Percentiles rank a stretch among this genome's conserved stretches.
These are phyloP conservation scores for Heritiera fomes DNA, from an alignment of 345 rosid species.

Conservation along the genomic window DNA sequence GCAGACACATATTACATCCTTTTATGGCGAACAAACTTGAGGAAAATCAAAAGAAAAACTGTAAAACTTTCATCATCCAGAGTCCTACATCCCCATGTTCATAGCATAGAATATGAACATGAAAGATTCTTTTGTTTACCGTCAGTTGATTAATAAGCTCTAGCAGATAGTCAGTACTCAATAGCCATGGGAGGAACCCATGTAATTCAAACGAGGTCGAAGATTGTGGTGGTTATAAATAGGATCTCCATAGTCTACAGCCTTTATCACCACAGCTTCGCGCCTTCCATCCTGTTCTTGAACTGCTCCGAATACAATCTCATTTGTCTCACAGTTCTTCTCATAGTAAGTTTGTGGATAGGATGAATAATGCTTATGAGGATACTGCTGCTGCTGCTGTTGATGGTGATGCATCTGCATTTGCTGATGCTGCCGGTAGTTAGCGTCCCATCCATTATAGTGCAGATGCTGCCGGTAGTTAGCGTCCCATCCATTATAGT, in stretches of 20 bases:
- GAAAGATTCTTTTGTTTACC: constrained; percentile 9
- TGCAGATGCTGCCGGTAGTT: constrained; percentile 49
- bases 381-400: constrained; percentile 45
- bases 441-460: no score
- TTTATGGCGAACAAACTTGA: constrained; percentile 10
- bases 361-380: constrained; percentile 44
- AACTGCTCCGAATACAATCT: constrained; percentile 90
- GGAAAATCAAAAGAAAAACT: neutral
- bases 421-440: constrained; percentile 47
- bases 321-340: constrained; percentile 72
- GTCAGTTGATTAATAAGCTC: neutral
- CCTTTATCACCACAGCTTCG: constrained; percentile 89
- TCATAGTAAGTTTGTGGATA: constrained; percentile 62
- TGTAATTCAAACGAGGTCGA: constrained; percentile 65
- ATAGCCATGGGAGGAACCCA: constrained; percentile 46
- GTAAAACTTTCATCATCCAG: constrained; percentile 20
- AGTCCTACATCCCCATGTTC: constrained; percentile 18
- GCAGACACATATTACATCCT: constrained; percentile 12
- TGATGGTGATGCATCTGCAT: constrained; percentile 38
- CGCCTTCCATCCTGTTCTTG: constrained; percentile 85
- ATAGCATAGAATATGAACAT: constrained; percentile 6
- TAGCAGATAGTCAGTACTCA: constrained; percentile 7
- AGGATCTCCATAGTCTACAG: constrained; percentile 81
- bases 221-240: constrained; percentile 54
- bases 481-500: constrained; percentile 45